These are phyloP conservation scores for Phytophthora agathidicida DNA, from an alignment of 352 stramenopile genomes.

Conservation along the genomic window DNA sequence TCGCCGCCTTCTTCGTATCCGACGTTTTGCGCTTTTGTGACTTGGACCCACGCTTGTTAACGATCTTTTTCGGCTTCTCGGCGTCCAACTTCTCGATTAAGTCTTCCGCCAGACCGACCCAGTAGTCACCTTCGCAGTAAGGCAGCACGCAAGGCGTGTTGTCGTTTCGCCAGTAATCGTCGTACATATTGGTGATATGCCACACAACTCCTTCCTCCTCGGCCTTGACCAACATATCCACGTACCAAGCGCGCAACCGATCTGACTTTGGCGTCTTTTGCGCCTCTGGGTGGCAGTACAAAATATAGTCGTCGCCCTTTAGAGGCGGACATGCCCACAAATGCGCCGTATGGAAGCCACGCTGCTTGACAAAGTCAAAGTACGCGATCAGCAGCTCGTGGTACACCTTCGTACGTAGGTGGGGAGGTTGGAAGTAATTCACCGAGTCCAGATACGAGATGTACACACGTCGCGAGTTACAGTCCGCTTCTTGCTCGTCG, in stretches of 20 bases:
- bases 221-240: constrained; percentile 89
- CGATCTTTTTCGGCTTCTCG: constrained; percentile 79
- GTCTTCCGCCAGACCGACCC: constrained; percentile 87
- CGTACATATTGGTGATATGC: constrained; percentile 96
- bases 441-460: constrained; percentile 99
- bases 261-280: constrained; percentile 99
- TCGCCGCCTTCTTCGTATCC: constrained; percentile 67
- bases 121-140: constrained; percentile 91
- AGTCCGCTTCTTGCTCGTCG: constrained; percentile 95
- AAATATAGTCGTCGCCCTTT: constrained; percentile 99
- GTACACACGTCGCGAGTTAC: constrained; percentile 96
- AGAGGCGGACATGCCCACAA: constrained; percentile 99
- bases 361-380: constrained; percentile 96
- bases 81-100: constrained; percentile 90
- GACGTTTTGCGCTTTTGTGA: constrained; percentile 68
- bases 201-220: constrained; percentile 91
- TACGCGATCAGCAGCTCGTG: constrained; percentile 99
- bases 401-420: constrained; percentile 98
- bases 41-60: constrained; percentile 54
- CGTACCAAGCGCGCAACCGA: constrained; percentile 96
- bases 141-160: constrained; percentile 85
- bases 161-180: constrained; percentile 93
- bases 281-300: constrained; percentile 98
- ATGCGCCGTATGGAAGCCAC: constrained; percentile 98
- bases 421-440: constrained; percentile 97